Evolutionary conservation across 169 alveolate genomes (phyloP).

Genomic region (Eimeria acervulina): DNA sequence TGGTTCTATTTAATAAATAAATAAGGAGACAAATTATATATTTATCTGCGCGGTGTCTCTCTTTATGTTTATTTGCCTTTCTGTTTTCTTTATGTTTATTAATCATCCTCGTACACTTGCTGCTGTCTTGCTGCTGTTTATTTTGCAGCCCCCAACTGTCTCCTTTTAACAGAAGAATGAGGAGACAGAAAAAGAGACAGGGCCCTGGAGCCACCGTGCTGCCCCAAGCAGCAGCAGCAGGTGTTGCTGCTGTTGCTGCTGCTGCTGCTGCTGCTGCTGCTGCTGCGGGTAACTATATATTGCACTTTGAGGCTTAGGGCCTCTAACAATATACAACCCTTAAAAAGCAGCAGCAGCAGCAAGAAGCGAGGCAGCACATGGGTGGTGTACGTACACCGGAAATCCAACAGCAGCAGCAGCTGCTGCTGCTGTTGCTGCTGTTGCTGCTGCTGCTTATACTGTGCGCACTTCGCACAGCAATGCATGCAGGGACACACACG

Average conservation of each 20-base stretch:
- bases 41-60: no score
- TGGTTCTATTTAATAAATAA: no score
- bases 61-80: no score
- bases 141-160: no score
- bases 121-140: no score
- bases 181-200: no score
- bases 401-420: constrained; percentile 1
- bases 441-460: not conserved
- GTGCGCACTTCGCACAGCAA: not conserved
- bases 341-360: constrained; percentile 35
- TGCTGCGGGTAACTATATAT: no score
- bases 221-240: not conserved
- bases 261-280: constrained; percentile 27
- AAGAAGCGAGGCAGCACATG: constrained; percentile 8
- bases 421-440: no score
- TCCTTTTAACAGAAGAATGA: no score
- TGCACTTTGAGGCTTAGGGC: not conserved
- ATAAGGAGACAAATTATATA: no score
- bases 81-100: no score
- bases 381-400: constrained; percentile 5
- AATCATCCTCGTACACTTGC: no score
- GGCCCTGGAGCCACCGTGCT: not conserved
- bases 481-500: not conserved
- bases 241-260: not conserved
- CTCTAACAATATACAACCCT: not conserved